A percentile compares a stretch with the other conserved stretches of the same genome.
Conservation (phyloP, 164 flowering plant species). For the Tinospora cordifolia region DNA sequence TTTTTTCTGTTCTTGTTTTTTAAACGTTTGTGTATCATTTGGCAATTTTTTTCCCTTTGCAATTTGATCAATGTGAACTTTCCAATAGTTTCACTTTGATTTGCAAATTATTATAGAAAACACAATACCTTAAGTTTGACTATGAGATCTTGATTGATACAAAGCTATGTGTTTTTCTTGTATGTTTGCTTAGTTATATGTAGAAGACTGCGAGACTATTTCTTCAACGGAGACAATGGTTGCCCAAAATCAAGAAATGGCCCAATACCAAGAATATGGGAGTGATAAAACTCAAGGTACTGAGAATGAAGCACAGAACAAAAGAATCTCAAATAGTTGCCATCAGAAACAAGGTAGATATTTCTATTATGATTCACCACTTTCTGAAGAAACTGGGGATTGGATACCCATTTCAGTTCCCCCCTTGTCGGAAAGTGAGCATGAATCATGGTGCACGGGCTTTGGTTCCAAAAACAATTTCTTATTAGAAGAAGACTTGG, state of each 20-base stretch:
- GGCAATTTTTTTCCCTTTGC: not conserved
- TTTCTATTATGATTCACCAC: slow-evolving; percentile 73
- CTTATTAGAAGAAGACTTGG: slow-evolving; percentile 81
- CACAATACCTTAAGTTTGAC: not conserved
- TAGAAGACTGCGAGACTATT: not conserved
- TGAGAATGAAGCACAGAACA: not conserved
- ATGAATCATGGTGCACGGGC: slow-evolving; percentile 55
- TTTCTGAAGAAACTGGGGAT: slow-evolving; percentile 75
- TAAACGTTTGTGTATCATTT: not conserved
- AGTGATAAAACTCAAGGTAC: not conserved
- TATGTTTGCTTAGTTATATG: not conserved
- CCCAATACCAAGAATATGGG: not conserved
- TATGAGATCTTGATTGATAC: not conserved
- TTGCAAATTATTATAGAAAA: not conserved
- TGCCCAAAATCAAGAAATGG: not conserved
- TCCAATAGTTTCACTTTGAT: not conserved
- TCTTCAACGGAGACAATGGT: not conserved
- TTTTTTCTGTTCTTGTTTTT: too few relatives aligned
- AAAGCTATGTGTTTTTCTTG: not conserved
- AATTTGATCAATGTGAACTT: not conserved
- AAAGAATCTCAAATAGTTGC: not conserved
- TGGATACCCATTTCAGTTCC: slow-evolving; percentile 99
- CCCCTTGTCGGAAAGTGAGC: slow-evolving; percentile 73
- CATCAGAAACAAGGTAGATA: slow-evolving; percentile 43
- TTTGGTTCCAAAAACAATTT: slow-evolving; percentile 57